Conservation (phyloP, 2,329 filamentous ascomycete species). For the Talaromyces albobiverticillius region DNA sequence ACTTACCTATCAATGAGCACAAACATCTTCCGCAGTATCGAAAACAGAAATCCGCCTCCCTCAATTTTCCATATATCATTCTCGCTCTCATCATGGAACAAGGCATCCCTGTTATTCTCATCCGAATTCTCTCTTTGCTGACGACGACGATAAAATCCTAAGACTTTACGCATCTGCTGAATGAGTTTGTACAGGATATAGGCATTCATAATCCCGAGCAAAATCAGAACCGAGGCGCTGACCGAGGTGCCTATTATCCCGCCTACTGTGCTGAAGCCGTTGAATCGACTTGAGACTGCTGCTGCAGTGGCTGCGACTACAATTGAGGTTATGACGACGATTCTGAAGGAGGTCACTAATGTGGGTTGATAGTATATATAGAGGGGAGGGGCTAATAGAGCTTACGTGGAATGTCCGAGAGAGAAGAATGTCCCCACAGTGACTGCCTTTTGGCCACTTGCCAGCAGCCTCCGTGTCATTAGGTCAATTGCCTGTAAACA, state of each 20-base stretch:
- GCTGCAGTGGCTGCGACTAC: constrained; percentile 89
- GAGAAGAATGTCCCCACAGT: constrained; percentile 95
- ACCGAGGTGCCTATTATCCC: constrained; percentile 88
- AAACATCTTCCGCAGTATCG: constrained; percentile 72
- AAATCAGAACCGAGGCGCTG: constrained; percentile 75
- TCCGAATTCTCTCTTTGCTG: constrained; percentile 30
- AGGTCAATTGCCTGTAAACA: constrained; percentile 94
- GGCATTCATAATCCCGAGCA: constrained; percentile 78
- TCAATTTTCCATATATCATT: constrained; percentile 65
- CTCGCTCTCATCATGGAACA: constrained; percentile 43
- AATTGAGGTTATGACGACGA: constrained; percentile 85
- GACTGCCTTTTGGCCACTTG: constrained; percentile 78
- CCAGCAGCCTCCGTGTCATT: constrained; percentile 86
- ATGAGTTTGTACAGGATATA: constrained; percentile 81
- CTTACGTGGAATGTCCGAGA: constrained; percentile 78
- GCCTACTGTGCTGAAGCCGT: constrained; percentile 73
- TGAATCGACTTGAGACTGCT: constrained; percentile 76
- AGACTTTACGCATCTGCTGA: constrained; percentile 61
- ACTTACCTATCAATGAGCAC: constrained; percentile 59
- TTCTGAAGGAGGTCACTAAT: too few species aligned
- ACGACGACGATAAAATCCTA: constrained; percentile 35
- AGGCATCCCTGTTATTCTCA: constrained; percentile 47
- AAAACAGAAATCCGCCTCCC: constrained; percentile 71
- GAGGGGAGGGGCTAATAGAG: too few species aligned
- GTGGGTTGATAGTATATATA: constrained; percentile 13